phyloP scores from a whole-genome alignment of 345 rosid species.

The Camelina neglecta region DNA sequence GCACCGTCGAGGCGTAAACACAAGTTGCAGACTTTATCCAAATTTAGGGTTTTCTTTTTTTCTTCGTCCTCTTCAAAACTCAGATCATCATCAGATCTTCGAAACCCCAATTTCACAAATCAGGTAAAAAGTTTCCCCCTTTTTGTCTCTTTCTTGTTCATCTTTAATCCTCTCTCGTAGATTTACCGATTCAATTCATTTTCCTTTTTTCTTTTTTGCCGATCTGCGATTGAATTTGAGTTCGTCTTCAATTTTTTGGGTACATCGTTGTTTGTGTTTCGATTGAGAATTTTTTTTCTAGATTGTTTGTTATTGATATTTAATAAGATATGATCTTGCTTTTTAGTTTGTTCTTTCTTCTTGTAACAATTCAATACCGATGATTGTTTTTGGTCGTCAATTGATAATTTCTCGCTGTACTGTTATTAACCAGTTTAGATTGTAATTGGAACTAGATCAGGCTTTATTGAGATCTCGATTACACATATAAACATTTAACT shows the following conservation, averaged over 20 bases:
- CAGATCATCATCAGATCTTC: slow-evolving; percentile 16
- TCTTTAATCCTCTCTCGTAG: background rate
- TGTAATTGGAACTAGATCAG: background rate
- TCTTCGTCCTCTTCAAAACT: background rate
- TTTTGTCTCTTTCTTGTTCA: background rate
- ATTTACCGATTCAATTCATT: background rate
- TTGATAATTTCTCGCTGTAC: too few relatives aligned
- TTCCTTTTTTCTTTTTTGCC: background rate
- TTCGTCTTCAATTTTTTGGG: background rate
- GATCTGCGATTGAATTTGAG: slow-evolving; percentile 21
- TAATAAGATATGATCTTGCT: background rate
- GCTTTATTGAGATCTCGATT: background rate
- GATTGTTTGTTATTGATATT: background rate
- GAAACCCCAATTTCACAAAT: slow-evolving; percentile 26
- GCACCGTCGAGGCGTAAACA: background rate
- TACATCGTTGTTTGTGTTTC: slow-evolving; percentile 12
- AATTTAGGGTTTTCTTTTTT: slow-evolving; percentile 41
- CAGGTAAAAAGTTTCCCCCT: slow-evolving; percentile 12
- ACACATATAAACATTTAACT: background rate
- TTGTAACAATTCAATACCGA: background rate
- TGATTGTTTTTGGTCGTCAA: background rate
- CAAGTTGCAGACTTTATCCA: slow-evolving; percentile 40
- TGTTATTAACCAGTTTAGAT: too few relatives aligned
- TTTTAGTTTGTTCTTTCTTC: too few relatives aligned
- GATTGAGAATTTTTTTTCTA: background rate